These are phyloP conservation scores for Macrophomina pseudophaseolina DNA, from an alignment of 2,329 filamentous ascomycete genomes.

Conservation along the genomic window DNA sequence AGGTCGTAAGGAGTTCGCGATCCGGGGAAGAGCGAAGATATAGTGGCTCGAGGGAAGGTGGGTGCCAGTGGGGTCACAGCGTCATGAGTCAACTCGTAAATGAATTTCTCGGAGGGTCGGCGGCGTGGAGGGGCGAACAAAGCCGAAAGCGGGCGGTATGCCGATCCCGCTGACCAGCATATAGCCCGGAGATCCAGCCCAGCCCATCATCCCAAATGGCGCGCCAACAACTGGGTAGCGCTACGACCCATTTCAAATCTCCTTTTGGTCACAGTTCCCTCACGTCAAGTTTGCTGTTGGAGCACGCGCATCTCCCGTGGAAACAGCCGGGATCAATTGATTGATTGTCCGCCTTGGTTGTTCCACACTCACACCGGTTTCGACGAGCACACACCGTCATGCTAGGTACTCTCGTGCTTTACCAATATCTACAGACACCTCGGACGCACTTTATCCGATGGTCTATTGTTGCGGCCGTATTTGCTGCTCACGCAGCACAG, in stretches of 20 bases:
- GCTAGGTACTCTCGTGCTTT: no score
- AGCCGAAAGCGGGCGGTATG: conserved; percentile 23
- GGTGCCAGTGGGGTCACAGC: conserved; percentile 18
- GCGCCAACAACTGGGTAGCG: background rate
- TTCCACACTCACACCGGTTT: no score
- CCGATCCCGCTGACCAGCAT: conserved; percentile 18
- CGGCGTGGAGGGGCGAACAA: conserved; percentile 25
- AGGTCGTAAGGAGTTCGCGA: conserved; percentile 5
- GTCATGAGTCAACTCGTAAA: conserved; percentile 27
- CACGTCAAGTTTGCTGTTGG: no score
- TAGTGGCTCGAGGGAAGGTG: conserved; percentile 9
- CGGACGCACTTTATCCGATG: no score
- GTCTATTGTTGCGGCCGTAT: no score
- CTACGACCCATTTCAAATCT: background rate
- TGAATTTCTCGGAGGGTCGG: conserved; percentile 24
- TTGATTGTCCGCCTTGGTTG: no score
- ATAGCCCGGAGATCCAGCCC: conserved; percentile 17
- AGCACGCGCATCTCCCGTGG: no score
- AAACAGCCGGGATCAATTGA: no score
- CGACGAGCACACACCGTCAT: no score
- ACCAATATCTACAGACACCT: no score
- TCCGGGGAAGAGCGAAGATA: conserved; percentile 1
- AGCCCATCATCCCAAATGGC: background rate
- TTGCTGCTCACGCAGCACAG: no score
- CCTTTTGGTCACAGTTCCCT: no score